These are phyloP conservation scores for Ustilago cynodontis DNA, from an alignment of 1,284 basidiomycete genomes.

Conservation along the genomic window DNA sequence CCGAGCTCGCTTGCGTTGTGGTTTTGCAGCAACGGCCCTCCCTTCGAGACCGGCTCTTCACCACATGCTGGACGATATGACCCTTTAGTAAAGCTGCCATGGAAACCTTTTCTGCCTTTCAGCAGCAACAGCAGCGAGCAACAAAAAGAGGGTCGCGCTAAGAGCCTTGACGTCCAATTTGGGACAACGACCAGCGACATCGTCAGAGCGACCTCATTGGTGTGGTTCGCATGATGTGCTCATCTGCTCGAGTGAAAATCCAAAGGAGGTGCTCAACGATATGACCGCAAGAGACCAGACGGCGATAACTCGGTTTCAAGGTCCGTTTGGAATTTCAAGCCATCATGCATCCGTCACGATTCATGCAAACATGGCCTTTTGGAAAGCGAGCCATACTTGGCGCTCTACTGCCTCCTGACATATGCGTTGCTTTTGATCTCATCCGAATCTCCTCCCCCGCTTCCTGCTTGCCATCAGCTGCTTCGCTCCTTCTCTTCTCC, in stretches of 20 bases:
- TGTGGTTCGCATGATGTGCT: background rate
- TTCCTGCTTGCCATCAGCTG: conserved; percentile 1
- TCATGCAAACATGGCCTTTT: conserved; percentile 23
- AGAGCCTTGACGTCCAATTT: background rate
- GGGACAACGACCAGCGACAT: background rate
- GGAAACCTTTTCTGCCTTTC: background rate
- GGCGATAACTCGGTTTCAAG: conserved; percentile 24
- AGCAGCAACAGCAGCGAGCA: too few relatives aligned
- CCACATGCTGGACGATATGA: background rate
- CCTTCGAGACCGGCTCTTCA: background rate
- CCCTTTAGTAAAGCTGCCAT: background rate
- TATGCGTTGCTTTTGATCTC: background rate
- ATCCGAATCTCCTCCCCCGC: conserved; percentile 3
- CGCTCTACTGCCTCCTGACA: conserved; percentile 8
- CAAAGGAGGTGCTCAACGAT: background rate
- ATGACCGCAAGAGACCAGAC: background rate
- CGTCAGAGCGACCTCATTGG: background rate
- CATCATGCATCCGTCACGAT: conserved; percentile 20
- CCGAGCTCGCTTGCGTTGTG: conserved; percentile 14
- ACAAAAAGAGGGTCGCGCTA: too few relatives aligned
- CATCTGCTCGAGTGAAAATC: background rate
- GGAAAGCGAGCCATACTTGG: background rate
- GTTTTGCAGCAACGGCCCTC: conserved; percentile 12
- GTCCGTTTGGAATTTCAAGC: conserved; percentile 17
- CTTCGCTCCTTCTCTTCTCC: background rate